Evolutionary conservation across 176 grass and related monocot genomes (phyloP), one percentile per base, ranked within the genome.

Genomic region (Phyllostachys edulis): DNA sequence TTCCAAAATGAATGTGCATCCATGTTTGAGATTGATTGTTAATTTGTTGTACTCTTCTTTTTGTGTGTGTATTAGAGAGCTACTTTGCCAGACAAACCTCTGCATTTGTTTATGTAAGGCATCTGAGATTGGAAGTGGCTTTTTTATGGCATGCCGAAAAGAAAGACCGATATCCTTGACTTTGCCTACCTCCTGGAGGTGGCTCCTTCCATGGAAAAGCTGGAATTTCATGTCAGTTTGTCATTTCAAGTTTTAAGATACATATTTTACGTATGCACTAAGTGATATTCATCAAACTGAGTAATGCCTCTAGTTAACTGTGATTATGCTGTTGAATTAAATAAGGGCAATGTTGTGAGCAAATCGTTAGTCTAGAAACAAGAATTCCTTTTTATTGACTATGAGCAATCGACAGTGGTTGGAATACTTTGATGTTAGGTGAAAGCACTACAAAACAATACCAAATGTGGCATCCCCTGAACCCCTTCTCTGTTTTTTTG

Each of bases 171-270:
- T 83, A 69, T 50, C 18, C 80, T 73, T 50, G 56, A 83, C 4
- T 71, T 73, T 61, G 49, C 66, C 34, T 16, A 18, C 12, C 27
- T 63, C 69, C 80, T 50, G 12, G 21, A 73, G 26, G 54, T 41
- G 18, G 18, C 27, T 63, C 69, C 80, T 50, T 9, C 18, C 9
- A 38, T 73, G 68, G 80, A 83, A 37, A 73, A 38, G 6, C 20
- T 83, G 13, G 69, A 73, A 47, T n/a, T 63, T 49, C 80, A 83
- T 63, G 69, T 83, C 50, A 83, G 69, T 49, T 73, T 46, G 17
- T 37, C 56, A 13, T 80, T 51, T 50, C 70, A 73, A 75, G 27
- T 56, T 17, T 7, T 55, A 2, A 41, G 40, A 20, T 20, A 34
- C 7, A 52, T 73, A 50, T 52, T 20, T 52, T 18, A 69, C 14